These are phyloP conservation scores for Copromyces sp. DNA, from an alignment of 495 filamentous ascomycete species.

Conservation along the genomic window DNA sequence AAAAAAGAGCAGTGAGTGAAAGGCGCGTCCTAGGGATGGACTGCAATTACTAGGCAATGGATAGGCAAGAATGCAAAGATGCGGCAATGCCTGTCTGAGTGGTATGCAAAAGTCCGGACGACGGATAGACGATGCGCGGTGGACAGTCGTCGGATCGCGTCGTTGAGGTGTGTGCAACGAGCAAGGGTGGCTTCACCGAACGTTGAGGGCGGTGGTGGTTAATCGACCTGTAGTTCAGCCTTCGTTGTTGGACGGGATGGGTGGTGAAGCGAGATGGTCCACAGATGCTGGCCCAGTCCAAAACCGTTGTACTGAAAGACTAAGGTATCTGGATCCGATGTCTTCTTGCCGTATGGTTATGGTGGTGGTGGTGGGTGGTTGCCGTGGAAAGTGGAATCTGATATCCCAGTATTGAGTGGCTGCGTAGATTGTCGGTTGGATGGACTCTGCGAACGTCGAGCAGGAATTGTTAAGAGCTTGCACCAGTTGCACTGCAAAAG, in stretches of 20 bases:
- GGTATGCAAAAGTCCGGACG: not conserved
- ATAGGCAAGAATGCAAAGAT: not conserved
- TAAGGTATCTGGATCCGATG: not conserved
- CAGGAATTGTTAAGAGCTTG: not conserved
- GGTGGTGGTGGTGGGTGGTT: not conserved
- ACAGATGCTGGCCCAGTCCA: not conserved
- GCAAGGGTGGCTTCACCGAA: not conserved
- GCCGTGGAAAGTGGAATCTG: not conserved
- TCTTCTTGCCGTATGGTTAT: not conserved
- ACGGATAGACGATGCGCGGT: constrained; percentile 3
- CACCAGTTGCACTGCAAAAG: not conserved
- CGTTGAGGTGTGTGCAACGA: not conserved
- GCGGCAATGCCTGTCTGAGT: not conserved
- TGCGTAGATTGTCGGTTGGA: not conserved
- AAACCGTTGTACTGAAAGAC: not conserved
- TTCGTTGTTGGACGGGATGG: constrained; percentile 1
- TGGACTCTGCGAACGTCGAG: not conserved
- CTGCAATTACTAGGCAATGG: not conserved
- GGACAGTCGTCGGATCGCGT: constrained; percentile 10
- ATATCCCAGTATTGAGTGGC: not conserved
- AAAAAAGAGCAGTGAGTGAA: not conserved
- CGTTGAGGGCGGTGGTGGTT: not conserved
- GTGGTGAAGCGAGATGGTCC: not conserved
- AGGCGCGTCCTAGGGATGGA: not conserved
- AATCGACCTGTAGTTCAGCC: constrained; percentile 8